Base-by-base conservation (phyloP, 495 filamentous ascomycete genomes). In the Sordaria brevicollis region DNA sequence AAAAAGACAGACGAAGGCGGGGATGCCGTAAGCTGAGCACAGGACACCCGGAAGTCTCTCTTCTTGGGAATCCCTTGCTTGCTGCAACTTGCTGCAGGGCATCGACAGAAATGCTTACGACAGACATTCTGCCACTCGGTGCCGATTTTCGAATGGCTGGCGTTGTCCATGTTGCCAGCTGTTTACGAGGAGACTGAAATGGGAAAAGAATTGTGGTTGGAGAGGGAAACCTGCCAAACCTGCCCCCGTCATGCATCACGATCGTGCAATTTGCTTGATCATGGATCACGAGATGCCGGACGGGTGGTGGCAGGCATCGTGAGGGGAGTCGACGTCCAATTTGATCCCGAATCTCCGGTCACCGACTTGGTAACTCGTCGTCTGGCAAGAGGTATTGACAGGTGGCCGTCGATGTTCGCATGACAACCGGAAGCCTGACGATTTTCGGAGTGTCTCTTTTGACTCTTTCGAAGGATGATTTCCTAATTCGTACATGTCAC, bases 1-100 rank as follows among this genome's bases (percentile, higher is more conserved):
- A 17, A 62, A 62, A 57, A 57, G 49, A 57, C 49, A 31, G 1
- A 31, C 25, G 49, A 62, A 29, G 49, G 49, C 49, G 69, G 65
- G 35, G 54, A 19, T 65, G 71, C 29, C 72, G 62, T 65, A 62
- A 65, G 41, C 33, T 68, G 66, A 68, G 38, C 35, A 19, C 66
- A 57, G 38, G 66, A 37, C 21, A 25, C 2, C 49, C 25, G 11
- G 49, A n/a, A n/a, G n/a, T n/a, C 21, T 62, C 25, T 31, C 8
- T 31, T 31, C 25, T 57, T 62, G 25, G 49, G 49, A 17, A 62
- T 62, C 25, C 49, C 49, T 62, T 62, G 49, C 49, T 62, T 57
- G 49, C 21, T 57, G 10, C 43, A n/a, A 54, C 43, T 54, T 29
- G 43, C 19, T 57, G 49, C 49, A 62, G 49, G 49, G 49, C 49